Conservation (phyloP, 2,329 filamentous ascomycete genomes). For the Tolypocladium nubicola region DNA sequence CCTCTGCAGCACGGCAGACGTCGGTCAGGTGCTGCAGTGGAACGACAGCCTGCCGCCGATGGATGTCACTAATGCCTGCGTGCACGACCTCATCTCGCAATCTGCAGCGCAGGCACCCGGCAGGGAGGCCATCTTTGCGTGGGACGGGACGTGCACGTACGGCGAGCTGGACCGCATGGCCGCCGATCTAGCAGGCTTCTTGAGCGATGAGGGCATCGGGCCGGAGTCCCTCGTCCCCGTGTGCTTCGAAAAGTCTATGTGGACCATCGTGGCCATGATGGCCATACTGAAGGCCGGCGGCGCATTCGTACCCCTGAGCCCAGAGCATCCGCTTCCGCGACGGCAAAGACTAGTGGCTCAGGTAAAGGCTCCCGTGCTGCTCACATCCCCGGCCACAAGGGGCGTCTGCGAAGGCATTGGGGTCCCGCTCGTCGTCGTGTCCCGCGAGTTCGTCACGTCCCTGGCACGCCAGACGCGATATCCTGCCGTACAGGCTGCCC, state of each 20-base stretch:
- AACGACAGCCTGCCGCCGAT: not conserved
- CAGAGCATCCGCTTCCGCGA: not conserved
- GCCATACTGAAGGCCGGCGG: not conserved
- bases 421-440: too few relatives aligned
- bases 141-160: not conserved
- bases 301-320: not conserved
- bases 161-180: not conserved
- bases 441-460: too few relatives aligned
- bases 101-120: too few relatives aligned
- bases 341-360: not conserved
- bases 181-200: not conserved
- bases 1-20: too few relatives aligned
- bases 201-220: not conserved
- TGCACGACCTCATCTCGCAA: too few relatives aligned
- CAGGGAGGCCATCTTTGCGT: too few relatives aligned
- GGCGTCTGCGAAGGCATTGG: too few relatives aligned
- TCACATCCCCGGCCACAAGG: not conserved
- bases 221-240: not conserved
- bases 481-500: too few relatives aligned
- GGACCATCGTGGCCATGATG: not conserved
- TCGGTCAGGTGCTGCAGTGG: too few relatives aligned
- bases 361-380: too few relatives aligned
- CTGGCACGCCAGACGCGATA: too few relatives aligned
- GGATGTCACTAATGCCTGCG: too few relatives aligned
- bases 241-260: not conserved